These are phyloP conservation scores for Chrysanthemum lavandulifolium DNA, from an alignment of 129 eudicot species.

Conservation along the genomic window DNA sequence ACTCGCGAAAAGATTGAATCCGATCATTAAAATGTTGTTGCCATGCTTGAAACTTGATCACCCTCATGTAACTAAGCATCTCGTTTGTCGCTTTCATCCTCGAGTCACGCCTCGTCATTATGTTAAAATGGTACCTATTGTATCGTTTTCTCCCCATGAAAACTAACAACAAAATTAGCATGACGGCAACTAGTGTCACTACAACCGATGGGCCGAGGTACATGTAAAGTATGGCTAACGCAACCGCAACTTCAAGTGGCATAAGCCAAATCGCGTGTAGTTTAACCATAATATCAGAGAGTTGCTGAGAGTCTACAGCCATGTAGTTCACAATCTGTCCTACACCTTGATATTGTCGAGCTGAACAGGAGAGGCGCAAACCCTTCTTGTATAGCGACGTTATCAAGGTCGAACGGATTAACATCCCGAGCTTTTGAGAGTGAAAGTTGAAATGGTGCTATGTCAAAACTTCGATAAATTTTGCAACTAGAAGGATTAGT, in stretches of 20 bases:
- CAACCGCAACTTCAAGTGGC: conserved; percentile 50
- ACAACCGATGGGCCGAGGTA: conserved; percentile 42
- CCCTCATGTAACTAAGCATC: conserved; percentile 59
- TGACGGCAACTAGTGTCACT: conserved; percentile 33
- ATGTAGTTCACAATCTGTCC: conserved; percentile 74
- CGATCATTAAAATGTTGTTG: conserved; percentile 54
- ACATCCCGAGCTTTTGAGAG: conserved; percentile 62
- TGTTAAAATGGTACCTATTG: conserved; percentile 38
- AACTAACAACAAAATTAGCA: conserved; percentile 22
- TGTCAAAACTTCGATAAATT: conserved; percentile 53
- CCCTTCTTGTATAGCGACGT: conserved; percentile 55
- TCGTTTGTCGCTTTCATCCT: conserved; percentile 65
- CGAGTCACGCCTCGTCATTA: conserved; percentile 50
- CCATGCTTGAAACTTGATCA: conserved; percentile 80
- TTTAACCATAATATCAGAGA: conserved; percentile 49
- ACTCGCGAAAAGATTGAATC: conserved; percentile 41
- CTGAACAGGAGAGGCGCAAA: conserved; percentile 49
- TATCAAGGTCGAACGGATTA: conserved; percentile 47
- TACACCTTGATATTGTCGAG: conserved; percentile 68
- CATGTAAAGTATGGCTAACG: conserved; percentile 37
- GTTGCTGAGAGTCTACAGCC: conserved; percentile 67
- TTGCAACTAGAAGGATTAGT: conserved; percentile 36
- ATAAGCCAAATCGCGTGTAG: conserved; percentile 57
- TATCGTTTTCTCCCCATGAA: conserved; percentile 19
- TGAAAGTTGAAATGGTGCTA: conserved; percentile 62